Conservation (phyloP, 441 rosid species). For the Capsella rubella region DNA sequence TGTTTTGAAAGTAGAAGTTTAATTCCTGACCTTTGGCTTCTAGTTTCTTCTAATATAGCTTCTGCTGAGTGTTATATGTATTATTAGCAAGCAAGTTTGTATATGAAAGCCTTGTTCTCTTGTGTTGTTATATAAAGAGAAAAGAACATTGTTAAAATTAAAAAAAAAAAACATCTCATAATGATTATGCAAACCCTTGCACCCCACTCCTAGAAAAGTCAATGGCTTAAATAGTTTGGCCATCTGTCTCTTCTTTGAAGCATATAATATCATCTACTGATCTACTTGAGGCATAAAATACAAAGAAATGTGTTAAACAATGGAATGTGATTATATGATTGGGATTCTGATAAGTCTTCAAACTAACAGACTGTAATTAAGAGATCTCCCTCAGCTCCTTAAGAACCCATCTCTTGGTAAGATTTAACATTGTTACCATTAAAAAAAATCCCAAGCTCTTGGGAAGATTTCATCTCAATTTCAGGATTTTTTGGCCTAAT, state of each 20-base stretch:
- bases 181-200: not conserved
- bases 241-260: conserved; percentile 2
- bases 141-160: not conserved
- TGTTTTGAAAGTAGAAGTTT: not conserved
- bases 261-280: conserved; percentile 9
- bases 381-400: no score
- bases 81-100: conserved; percentile 1
- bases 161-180: not conserved
- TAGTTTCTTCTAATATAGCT: not conserved
- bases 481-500: no score
- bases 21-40: not conserved
- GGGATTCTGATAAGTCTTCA: not conserved
- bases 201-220: conserved; percentile 30
- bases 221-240: conserved; percentile 2
- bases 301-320: not conserved
- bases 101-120: not conserved
- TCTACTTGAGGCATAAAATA: conserved; percentile 11
- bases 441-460: no score
- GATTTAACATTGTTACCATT: no score
- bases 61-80: not conserved
- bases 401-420: no score
- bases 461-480: no score
- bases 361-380: not conserved
- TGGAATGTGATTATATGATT: not conserved
- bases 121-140: conserved; percentile 14